These are phyloP conservation scores for Ailanthus altissimus DNA, from an alignment of 345 rosid genomes.

Conservation along the genomic window DNA sequence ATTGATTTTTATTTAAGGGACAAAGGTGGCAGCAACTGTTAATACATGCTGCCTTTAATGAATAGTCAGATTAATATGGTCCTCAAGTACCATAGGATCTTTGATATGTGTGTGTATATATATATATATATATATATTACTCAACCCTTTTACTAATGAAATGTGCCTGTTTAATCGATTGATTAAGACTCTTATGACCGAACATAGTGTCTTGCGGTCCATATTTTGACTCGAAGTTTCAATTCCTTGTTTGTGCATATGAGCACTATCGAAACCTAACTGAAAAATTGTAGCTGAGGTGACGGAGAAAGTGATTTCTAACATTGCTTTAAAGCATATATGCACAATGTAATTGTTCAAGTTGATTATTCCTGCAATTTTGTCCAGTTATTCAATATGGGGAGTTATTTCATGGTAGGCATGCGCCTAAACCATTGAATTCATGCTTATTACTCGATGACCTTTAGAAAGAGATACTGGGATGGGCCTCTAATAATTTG, in stretches of 20 bases:
- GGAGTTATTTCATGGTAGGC: neutral
- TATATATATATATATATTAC: no score
- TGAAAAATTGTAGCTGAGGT: neutral
- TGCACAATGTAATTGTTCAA: neutral
- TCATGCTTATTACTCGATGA: constrained; percentile 2
- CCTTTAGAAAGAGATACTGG: neutral
- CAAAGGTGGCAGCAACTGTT: neutral
- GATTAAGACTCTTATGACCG: neutral
- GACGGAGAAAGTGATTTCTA: neutral
- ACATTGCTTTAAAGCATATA: neutral
- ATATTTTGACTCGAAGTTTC: neutral
- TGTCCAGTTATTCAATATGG: neutral
- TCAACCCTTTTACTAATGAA: neutral
- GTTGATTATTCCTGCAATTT: neutral
- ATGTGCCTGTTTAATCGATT: neutral
- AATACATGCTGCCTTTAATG: neutral
- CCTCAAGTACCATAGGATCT: neutral
- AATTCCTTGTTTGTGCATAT: neutral
- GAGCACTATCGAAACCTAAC: neutral
- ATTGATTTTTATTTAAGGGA: neutral
- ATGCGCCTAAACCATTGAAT: neutral
- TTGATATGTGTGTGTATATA: no score
- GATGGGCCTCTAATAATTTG: neutral
- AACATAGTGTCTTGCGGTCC: neutral
- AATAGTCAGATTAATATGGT: neutral